Base-by-base conservation (phyloP, 305 asterid genomes). In the Plantago coronopus region DNA sequence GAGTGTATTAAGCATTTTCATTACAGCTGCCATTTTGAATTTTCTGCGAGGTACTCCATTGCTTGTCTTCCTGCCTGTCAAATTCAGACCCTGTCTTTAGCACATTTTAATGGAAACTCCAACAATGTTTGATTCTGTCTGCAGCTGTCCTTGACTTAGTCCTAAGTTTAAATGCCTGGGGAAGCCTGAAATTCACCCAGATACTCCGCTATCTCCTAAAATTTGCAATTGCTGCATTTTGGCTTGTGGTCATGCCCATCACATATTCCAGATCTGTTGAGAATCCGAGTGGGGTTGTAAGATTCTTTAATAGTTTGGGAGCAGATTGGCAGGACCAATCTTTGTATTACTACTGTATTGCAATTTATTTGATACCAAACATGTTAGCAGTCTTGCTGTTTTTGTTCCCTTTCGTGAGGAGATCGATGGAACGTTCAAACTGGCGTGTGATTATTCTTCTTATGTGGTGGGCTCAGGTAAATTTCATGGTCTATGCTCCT, bases 391-490 rank as follows among this genome's bases (percentile, higher is more conserved):
- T 83, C 53, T 21, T 87, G 43, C 68, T 94, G 48, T 94, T 94
- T 75, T 69, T 90, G 62, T 79, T 87, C 62, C 99, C 99, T 58
- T 84, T 72, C 74, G 61, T 94, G 49, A 82, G 96, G 76, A 82
- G 83, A 76, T 56, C 87, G 62, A 67, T 94, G 86, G 99, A 94
- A 65, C 88, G 93, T 54, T 94, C 99, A 59, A 84, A 87, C 78
- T 76, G 87, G 79, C 86, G 81, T 59, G 68, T 90, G 54, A 56
- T 90, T 69, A 69, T 54, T 71, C 61, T 85, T 40, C 76, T 94
- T 48, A 78, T 90, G 95, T 94, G 99, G 99, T 94, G 99, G 99
- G 78, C 97, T 66, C 99, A 87, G 85, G 99, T 82, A 71, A 65
- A 80, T 68, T 44, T 12, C 48, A 16, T 65, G n/a, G 40, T 64